Percentiles rank a stretch among this genome's conserved stretches.
These are phyloP conservation scores for Odonthalia washingtoniensis DNA, from an alignment of 31 red algal genomes.

Conservation along the genomic window DNA sequence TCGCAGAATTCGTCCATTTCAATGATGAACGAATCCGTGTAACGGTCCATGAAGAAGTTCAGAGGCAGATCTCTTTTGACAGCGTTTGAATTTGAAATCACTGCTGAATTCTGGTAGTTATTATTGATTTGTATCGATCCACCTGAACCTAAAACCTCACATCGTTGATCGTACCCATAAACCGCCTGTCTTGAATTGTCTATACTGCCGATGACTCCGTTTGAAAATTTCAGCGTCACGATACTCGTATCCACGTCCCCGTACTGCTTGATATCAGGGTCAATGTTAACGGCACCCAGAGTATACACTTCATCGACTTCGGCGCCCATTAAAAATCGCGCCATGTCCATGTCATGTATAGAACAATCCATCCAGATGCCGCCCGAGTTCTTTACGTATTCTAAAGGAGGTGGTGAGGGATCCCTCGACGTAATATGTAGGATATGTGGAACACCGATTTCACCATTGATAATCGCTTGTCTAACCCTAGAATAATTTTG, in stretches of 20 bases:
- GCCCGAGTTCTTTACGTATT: conserved; percentile 93
- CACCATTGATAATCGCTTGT: conserved; percentile 73
- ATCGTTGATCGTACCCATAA: conserved; percentile 98
- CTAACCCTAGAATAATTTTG: conserved; percentile 86
- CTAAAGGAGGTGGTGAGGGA: conserved; percentile 86
- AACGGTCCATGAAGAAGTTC: conserved; percentile 99
- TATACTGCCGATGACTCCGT: conserved; percentile 89
- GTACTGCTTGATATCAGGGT: conserved; percentile 84
- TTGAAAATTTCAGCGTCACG: conserved; percentile 85
- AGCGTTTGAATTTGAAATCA: conserved; percentile 79
- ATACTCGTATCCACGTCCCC: conserved; percentile 95
- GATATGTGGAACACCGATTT: conserved; percentile 95
- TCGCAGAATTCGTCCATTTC: conserved; percentile 90
- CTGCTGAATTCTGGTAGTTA: conserved; percentile 89
- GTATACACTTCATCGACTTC: conserved; percentile 97
- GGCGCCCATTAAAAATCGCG: conserved; percentile 90
- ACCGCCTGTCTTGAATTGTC: conserved; percentile 98
- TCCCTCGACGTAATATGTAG: conserved; percentile 93
- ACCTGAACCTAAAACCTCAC: conserved; percentile 93
- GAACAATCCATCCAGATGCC: conserved; percentile 98
- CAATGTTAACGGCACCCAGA: conserved; percentile 81
- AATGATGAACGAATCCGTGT: conserved; percentile 94
- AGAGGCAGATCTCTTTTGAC: conserved; percentile 94
- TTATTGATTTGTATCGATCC: conserved; percentile 97
- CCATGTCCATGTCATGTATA: conserved; percentile 99